Conservation (phyloP, 1,284 basidiomycete genomes). For the Anthracocystis walkeri region DNA sequence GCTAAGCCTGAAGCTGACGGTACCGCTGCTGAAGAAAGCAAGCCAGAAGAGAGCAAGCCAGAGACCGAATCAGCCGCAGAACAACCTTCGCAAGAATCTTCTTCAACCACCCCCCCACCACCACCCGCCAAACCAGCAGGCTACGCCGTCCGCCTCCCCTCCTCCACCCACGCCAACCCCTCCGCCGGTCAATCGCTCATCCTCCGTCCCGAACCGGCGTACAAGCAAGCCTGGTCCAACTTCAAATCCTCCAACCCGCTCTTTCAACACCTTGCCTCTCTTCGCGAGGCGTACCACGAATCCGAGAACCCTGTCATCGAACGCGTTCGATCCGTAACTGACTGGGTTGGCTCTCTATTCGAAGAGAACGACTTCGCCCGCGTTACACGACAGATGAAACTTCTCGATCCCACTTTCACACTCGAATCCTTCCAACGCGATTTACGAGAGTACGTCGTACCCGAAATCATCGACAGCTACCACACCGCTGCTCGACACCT, state of each 20-base stretch:
- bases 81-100: not conserved
- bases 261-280: slow-evolving; percentile 49
- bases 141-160: slow-evolving; percentile 55
- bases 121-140: slow-evolving; percentile 46
- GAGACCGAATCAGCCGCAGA: not conserved
- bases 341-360: slow-evolving; percentile 87
- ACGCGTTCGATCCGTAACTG: slow-evolving; percentile 83
- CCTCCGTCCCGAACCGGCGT: slow-evolving; percentile 58
- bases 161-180: slow-evolving; percentile 44
- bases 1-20: slow-evolving; percentile 9
- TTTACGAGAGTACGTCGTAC: slow-evolving; percentile 94
- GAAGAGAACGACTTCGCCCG: slow-evolving; percentile 98
- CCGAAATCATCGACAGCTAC: slow-evolving; percentile 97
- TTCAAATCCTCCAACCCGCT: slow-evolving; percentile 63
- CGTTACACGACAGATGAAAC: slow-evolving; percentile 87
- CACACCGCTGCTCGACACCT: slow-evolving; percentile 87
- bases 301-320: slow-evolving; percentile 91
- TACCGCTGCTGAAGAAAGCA: not conserved
- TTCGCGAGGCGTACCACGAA: slow-evolving; percentile 78
- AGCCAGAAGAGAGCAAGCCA: not conserved
- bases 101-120: not conserved
- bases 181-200: slow-evolving; percentile 59
- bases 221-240: slow-evolving; percentile 56
- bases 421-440: slow-evolving; percentile 89
- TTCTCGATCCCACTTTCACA: slow-evolving; percentile 86